Evolutionary conservation across 768 basidiomycete genomes (phyloP).

Genomic region (Asterophora parasitica): DNA sequence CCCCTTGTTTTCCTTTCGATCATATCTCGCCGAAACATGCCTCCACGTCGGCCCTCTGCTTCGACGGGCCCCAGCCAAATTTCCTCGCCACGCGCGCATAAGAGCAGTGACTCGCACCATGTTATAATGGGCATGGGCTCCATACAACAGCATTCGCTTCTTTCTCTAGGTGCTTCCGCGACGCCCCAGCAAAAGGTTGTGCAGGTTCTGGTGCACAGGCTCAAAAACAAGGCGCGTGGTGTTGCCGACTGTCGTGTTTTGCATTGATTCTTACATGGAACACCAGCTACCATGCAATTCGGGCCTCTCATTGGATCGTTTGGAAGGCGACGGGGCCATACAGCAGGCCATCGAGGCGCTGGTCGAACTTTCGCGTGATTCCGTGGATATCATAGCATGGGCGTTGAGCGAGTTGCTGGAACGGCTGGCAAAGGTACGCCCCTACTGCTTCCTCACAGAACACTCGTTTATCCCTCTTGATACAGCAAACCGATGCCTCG

Average conservation of each 20-base stretch:
- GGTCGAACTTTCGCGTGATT: conserved; percentile 72
- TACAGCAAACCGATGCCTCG: conserved; percentile 49
- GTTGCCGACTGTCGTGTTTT: conserved; percentile 2
- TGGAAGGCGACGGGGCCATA: conserved; percentile 74
- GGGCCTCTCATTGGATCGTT: conserved; percentile 61
- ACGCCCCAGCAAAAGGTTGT: conserved; percentile 82
- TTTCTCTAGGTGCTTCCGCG: conserved; percentile 31
- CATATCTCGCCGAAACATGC: conserved; percentile 30
- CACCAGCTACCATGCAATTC: conserved; percentile 81
- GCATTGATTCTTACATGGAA: conserved; percentile 8
- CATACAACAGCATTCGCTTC: conserved; percentile 29
- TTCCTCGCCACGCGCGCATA: conserved; percentile 23
- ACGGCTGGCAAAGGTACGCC: conserved; percentile 63
- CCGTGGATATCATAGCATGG: conserved; percentile 76
- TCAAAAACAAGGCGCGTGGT: conserved; percentile 69
- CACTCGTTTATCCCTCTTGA: background rate
- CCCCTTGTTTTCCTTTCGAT: conserved; percentile 3
- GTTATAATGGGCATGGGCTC: conserved; percentile 19
- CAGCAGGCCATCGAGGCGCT: conserved; percentile 75
- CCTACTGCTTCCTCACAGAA: background rate
- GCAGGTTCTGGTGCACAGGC: conserved; percentile 69
- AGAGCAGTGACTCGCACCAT: conserved; percentile 51
- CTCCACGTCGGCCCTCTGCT: conserved; percentile 56
- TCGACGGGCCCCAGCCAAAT: conserved; percentile 35
- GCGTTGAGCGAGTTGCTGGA: conserved; percentile 76